These are phyloP conservation scores for Chrysosporium keratinophilum DNA, from an alignment of 2,329 filamentous ascomycete genomes.

Conservation along the genomic window DNA sequence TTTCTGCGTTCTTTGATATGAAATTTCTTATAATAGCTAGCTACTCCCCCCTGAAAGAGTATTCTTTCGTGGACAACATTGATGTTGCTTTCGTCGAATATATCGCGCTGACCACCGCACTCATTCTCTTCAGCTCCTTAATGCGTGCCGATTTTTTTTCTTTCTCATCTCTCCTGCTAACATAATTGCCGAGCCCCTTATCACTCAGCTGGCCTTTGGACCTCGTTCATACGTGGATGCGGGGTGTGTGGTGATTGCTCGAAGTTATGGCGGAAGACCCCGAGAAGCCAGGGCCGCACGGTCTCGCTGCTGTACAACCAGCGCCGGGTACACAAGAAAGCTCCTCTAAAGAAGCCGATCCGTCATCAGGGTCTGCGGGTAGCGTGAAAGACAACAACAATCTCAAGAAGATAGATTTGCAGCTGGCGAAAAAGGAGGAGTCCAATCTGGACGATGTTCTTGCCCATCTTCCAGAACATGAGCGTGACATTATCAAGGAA, in stretches of 20 bases:
- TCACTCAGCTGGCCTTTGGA: not conserved
- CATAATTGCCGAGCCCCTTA: not conserved
- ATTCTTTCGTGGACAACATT: too few species aligned
- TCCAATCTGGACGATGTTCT: constrained; percentile 45
- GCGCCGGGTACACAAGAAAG: not conserved
- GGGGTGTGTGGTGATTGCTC: not conserved
- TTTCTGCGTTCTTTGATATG: not conserved
- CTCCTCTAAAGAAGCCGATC: not conserved
- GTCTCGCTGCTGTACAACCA: not conserved
- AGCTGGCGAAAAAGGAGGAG: constrained; percentile 26
- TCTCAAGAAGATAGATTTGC: constrained; percentile 31
- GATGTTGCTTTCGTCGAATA: too few species aligned
- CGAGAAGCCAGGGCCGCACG: not conserved
- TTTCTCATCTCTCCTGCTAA: not conserved
- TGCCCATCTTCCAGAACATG: constrained; percentile 52
- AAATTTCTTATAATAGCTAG: too few species aligned
- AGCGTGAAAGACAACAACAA: constrained; percentile 9
- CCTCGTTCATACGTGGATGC: not conserved
- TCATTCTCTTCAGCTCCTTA: too few species aligned
- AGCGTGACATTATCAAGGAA: constrained; percentile 55
- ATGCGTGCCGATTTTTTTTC: too few species aligned
- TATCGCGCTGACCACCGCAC: too few species aligned
- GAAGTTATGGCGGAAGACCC: constrained; percentile 5
- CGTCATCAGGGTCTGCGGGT: constrained; percentile 8
- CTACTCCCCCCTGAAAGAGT: too few species aligned